Base-by-base conservation (phyloP, 2,329 filamentous ascomycete species). In the Lizonia empirigonia region DNA sequence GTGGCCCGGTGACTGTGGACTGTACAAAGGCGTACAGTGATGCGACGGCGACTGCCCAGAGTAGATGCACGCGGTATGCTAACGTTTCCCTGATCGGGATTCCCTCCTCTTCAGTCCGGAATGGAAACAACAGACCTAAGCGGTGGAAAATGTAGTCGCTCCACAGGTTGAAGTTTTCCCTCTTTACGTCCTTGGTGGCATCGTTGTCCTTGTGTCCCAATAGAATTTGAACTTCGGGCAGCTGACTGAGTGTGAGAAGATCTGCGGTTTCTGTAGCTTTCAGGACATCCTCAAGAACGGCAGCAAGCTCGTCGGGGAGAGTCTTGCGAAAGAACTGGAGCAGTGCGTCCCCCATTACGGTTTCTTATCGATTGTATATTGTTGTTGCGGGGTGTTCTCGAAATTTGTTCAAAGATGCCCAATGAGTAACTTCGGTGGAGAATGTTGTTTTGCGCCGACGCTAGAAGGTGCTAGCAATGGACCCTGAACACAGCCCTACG, bases 1-100 rank as follows among this genome's bases (percentile, higher is more conserved):
- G 87, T 1, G 92, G 92, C 0, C 92, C 92, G 3, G 92, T 96
- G 45, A 95, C 89, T 68, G 91, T 96, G 1, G 85, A 85, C 71
- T 97, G 92, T 13, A 96, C 74, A 69, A 96, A 97, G 9, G 87
- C 84, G 65, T 90, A 82, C 9, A 96, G 79, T 1, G 87, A 83
- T 1, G 88, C 85, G 38, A 90, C 76, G 8, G 85, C 89, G 26
- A 88, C 76, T 35, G 83, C 76, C 45, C 85, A 76, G 36, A 76
- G 70, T 2, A 77, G 57, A 47, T 74, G 64, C 49, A 76, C 74
- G 16, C 65, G 71, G 51, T 77, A 76, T n/a, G 67, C 63, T 22
- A 69, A 55, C 13, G 67, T 71, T 51, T 74, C 69, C 39, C 58
- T 50, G 15, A 64, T 49, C 1, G 62, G 55, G 10, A 54, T 53